phyloP scores from a whole-genome alignment of 352 stramenopile species.

The Globisporangium sylvaticum region DNA sequence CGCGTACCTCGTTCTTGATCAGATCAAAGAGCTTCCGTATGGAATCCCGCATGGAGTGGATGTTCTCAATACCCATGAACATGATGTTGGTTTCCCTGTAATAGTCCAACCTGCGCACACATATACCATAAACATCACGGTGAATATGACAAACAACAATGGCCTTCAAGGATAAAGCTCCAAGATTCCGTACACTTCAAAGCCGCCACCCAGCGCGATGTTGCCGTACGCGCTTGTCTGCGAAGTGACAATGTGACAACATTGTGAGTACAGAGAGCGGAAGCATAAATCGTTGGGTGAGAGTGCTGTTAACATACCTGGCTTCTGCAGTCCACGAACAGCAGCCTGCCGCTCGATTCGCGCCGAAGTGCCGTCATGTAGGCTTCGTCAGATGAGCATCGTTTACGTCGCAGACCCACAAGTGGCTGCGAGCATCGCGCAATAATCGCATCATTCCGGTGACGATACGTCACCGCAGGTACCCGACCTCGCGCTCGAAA shows the following conservation, averaged over 20 bases:
- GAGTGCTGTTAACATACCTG: constrained; percentile 28
- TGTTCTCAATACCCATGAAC: constrained; percentile 92
- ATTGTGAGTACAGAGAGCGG: neutral
- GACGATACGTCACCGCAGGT: constrained; percentile 89
- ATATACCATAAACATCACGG: constrained; percentile 7
- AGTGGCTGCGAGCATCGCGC: constrained; percentile 93
- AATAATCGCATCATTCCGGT: constrained; percentile 89
- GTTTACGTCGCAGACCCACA: constrained; percentile 92
- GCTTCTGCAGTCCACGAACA: constrained; percentile 81
- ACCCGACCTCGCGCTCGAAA: constrained; percentile 93
- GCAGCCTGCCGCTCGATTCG: constrained; percentile 55
- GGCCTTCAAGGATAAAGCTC: neutral
- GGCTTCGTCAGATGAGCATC: constrained; percentile 89
- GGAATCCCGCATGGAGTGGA: constrained; percentile 89
- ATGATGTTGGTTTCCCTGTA: constrained; percentile 76
- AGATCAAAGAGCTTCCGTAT: constrained; percentile 79
- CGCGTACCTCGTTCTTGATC: constrained; percentile 81
- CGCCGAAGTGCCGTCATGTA: constrained; percentile 55
- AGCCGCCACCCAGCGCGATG: constrained; percentile 71
- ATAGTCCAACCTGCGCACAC: constrained; percentile 53
- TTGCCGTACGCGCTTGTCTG: constrained; percentile 84
- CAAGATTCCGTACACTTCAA: constrained; percentile 67
- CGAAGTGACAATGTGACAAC: neutral
- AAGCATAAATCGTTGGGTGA: neutral
- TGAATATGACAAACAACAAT: constrained; percentile 6